phyloP scores from a whole-genome alignment of 768 basidiomycete genomes.

The Flagelloscypha sp. region DNA sequence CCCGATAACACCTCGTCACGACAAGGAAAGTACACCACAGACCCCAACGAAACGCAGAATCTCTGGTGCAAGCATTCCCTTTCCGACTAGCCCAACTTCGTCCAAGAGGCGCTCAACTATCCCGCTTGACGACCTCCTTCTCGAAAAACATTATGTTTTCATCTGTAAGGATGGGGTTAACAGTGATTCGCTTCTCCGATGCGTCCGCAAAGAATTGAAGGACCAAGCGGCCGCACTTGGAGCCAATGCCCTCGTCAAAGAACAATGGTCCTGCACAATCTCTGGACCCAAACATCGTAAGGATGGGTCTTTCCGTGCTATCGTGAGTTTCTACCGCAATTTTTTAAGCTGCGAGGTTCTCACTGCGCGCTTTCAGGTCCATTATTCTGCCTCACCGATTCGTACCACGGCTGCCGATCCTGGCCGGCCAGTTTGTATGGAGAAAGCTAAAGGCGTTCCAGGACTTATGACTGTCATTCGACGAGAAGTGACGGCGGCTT shows the following conservation, averaged over 20 bases:
- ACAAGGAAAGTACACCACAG: too few species aligned
- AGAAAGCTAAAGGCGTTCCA: conserved; percentile 51
- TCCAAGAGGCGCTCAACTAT: too few species aligned
- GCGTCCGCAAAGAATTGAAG: conserved; percentile 41
- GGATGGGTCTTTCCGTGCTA: conserved; percentile 49
- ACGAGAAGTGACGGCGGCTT: conserved; percentile 25
- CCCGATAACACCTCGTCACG: too few species aligned
- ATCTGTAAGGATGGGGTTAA: conserved; percentile 59
- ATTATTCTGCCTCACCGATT: conserved; percentile 53
- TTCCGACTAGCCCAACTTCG: too few species aligned
- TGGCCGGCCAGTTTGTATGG: conserved; percentile 52
- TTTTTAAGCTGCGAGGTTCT: conserved; percentile 2
- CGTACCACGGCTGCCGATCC: conserved; percentile 47
- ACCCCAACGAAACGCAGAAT: too few species aligned
- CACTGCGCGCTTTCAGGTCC: conserved; percentile 33
- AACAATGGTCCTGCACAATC: conserved; percentile 61
- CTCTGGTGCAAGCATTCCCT: too few species aligned
- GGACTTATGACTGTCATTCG: conserved; percentile 69
- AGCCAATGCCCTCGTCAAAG: conserved; percentile 58
- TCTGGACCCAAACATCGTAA: conserved; percentile 40
- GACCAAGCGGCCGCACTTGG: conserved; percentile 41
- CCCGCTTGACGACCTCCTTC: conserved; percentile 24
- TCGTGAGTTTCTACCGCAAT: conserved; percentile 31
- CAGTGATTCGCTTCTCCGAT: conserved; percentile 45
- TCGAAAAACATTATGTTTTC: conserved; percentile 36